Base-by-base conservation (phyloP, 441 rosid species). In the Erysimum pusillum region DNA sequence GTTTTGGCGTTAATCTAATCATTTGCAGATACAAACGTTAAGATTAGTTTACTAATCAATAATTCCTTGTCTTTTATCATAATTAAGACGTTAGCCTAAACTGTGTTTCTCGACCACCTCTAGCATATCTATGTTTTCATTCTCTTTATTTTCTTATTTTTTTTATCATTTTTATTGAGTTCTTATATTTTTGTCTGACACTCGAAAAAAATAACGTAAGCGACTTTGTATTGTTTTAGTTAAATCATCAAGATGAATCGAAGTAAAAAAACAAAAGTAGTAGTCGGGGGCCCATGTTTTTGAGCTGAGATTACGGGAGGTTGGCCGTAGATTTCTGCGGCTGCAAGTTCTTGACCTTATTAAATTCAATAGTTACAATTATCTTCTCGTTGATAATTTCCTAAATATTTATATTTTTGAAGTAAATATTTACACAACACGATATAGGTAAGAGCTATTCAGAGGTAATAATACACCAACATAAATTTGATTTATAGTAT, bases 291-390 rank as follows among this genome's bases (percentile, higher is more conserved):
- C 35, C 74, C 69, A 41, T 34, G 20, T 52, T 62, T 62, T 51
- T 41, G 10, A 39, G 64, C 51, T 68, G 22, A 22, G 64, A 62
- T 76, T 68, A 68, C 63, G 64, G 58, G 75, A 53, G 39, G 20
- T 22, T 53, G 51, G 45, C 20, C 73, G 54, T 75, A 48, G 79
- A 67, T 48, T 67, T 48, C 62, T 75, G 45, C 44, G 36, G 52
- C 15, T 49, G 45, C 18, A 61, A 31, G 62, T 49, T 68, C 69
- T 76, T 69, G 61, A 34, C 64, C 74, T n/a, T 44, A 4, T 42
- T 53, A 60, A 42, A 51, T 61, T 4, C 46, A 52, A 9, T 52
- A 14, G 54, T 31, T 10, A 38, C 56, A 18, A 39, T 18, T 38
- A 51, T 22, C 31, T 68, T 59, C 63, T 49, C 34, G 7, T 57